Percentiles rank a stretch among this genome's conserved stretches.
phyloP scores from a whole-genome alignment of 441 rosid genomes.

The Erodium chrysanthum region DNA sequence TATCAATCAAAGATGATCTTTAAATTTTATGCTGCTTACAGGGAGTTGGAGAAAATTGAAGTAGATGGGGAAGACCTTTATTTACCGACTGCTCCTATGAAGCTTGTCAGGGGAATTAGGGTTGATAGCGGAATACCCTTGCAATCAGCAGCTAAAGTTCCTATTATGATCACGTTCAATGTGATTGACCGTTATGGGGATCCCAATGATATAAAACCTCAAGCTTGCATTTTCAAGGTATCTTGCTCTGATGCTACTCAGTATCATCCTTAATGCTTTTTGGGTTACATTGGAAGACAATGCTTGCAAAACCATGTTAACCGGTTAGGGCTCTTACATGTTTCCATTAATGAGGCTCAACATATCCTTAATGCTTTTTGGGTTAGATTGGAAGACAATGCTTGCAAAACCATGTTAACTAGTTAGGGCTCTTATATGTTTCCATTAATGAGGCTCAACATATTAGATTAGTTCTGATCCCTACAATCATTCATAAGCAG shows the following conservation, averaged over 20 bases:
- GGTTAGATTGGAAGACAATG: neutral
- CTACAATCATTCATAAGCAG: neutral
- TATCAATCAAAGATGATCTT: constrained; percentile 19
- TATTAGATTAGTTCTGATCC: too few relatives aligned
- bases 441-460: too few relatives aligned
- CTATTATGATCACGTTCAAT: constrained; percentile 78
- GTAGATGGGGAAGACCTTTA: constrained; percentile 82
- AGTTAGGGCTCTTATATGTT: too few relatives aligned
- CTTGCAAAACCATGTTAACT: neutral
- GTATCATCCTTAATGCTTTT: neutral
- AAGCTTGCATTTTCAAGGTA: constrained; percentile 98
- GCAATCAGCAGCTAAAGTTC: constrained; percentile 14
- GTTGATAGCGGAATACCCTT: constrained; percentile 49
- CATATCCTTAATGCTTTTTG: neutral
- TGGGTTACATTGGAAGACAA: neutral
- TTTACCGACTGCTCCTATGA: constrained; percentile 81
- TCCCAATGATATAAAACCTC: constrained; percentile 51
- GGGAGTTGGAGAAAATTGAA: constrained; percentile 90
- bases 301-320: neutral
- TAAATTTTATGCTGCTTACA: constrained; percentile 24
- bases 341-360: too few relatives aligned
- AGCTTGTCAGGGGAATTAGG: constrained; percentile 78
- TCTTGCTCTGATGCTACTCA: constrained; percentile 14
- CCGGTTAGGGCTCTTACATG: too few relatives aligned
- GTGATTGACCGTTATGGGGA: constrained; percentile 44